phyloP scores from a whole-genome alignment of 257 asterid genomes.

The Capsicum baccatum region DNA sequence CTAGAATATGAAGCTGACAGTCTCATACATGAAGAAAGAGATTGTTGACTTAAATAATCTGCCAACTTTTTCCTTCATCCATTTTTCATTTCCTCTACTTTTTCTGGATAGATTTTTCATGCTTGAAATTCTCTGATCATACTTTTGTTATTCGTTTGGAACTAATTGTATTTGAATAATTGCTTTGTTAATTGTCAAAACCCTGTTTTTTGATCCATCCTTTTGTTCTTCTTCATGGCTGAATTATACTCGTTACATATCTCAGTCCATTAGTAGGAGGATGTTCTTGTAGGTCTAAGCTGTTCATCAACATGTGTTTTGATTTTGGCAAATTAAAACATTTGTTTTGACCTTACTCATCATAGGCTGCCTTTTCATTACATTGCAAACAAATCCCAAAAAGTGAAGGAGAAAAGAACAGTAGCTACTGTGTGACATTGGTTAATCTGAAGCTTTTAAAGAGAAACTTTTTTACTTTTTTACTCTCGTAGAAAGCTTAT shows the following conservation, averaged over 20 bases:
- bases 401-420: background rate
- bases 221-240: conserved; percentile 1
- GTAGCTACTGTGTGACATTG: background rate
- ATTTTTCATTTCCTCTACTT: background rate
- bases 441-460: conserved; percentile 20
- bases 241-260: background rate
- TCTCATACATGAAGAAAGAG: conserved; percentile 13
- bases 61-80: background rate
- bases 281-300: conserved; percentile 11
- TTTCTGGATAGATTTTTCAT: background rate
- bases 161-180: background rate
- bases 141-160: background rate
- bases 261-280: background rate
- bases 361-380: conserved; percentile 2
- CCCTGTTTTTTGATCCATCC: background rate
- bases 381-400: background rate
- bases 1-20: background rate
- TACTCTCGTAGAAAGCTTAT: background rate
- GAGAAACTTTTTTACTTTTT: background rate
- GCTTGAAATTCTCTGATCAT: conserved; percentile 4
- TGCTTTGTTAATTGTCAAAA: background rate
- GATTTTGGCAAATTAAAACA: conserved; percentile 18
- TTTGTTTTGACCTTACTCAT: background rate
- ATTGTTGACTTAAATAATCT: conserved; percentile 4
- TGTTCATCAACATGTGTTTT: background rate